Evolutionary conservation across 345 rosid genomes (phyloP), one percentile per base, ranked within the genome.

Genomic region (Eucalyptus marginata): DNA sequence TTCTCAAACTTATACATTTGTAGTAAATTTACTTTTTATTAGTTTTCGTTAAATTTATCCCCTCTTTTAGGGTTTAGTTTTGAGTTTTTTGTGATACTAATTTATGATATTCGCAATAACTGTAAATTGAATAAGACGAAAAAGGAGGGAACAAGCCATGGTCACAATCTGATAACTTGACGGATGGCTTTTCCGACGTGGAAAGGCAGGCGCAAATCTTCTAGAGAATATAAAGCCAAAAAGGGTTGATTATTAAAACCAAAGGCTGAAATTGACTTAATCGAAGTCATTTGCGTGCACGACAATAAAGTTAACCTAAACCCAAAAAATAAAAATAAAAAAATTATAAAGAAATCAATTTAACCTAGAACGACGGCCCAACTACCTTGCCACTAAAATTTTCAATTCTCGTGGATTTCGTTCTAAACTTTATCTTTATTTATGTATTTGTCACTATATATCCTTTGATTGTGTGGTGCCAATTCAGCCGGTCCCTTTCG

Each of bases 1-100:
- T 2, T 12, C 31, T 27, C 14, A 58, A 25, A 58, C 1, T 11
- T 10, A 0, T 58, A 58, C 2, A 25, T 2, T 27, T 58, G 3
- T 25, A 12, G 24, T 9, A 59, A 59, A 59, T 59, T 1, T 25
- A 59, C 12, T 4, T 20, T 54, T 8, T 9, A 54, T 54, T 54
- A 54, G 18, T 22, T 54, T 54, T 3, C 2, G 0, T 54, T 54
- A 54, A 54, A 54, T 54, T 54, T 54, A 22, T 22, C 3, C 5
- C 4, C 12, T 54, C 10, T 54, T 11, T 54, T 9, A 17, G 0
- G 4, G 11, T 25, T 25, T 27, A 59, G n/a, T 59, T 56, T 59
- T 25, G 66, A 6, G 0, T 27, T 25, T 59, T 59, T 58, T 4
- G 2, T 58, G n/a, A 5, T 25, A 58, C 0, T 58, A 58, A 58